These are phyloP conservation scores for Cruciata laevipes DNA, from an alignment of 257 asterid genomes.

Conservation along the genomic window DNA sequence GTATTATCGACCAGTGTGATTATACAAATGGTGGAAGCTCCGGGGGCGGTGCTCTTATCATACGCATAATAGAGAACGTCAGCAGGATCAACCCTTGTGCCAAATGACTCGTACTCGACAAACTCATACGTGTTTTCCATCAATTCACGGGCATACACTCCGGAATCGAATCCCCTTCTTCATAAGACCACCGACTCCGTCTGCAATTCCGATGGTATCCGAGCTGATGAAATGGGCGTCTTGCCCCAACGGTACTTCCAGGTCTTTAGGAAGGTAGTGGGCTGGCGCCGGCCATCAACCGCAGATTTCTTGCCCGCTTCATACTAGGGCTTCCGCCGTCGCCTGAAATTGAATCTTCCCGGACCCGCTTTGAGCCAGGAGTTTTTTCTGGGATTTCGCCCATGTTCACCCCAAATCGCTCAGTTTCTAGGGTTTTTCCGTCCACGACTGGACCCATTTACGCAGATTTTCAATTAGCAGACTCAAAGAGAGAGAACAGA, in stretches of 20 bases:
- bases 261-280: slow-evolving; percentile 23
- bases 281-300: slow-evolving; percentile 23
- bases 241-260: slow-evolving; percentile 21
- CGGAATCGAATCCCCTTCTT: slow-evolving; percentile 31
- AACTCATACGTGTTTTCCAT: slow-evolving; percentile 14
- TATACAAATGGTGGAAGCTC: slow-evolving; percentile 41
- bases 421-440: too few species aligned
- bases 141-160: slow-evolving; percentile 27
- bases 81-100: slow-evolving; percentile 11
- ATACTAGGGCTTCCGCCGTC: too few species aligned
- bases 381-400: too few species aligned
- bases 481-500: too few species aligned
- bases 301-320: too few species aligned
- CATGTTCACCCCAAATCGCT: too few species aligned
- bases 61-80: slow-evolving; percentile 17
- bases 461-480: too few species aligned
- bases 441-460: too few species aligned
- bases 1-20: slow-evolving; percentile 9
- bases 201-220: slow-evolving; percentile 7
- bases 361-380: too few species aligned
- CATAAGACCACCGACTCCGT: slow-evolving; percentile 34
- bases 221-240: slow-evolving; percentile 28
- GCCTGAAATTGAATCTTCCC: too few species aligned
- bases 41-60: slow-evolving; percentile 12
- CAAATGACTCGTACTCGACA: neutral